A percentile compares a stretch with the other conserved stretches of the same genome.
phyloP scores from a whole-genome alignment of 495 filamentous ascomycete genomes.

The Talaromyces ruber region DNA sequence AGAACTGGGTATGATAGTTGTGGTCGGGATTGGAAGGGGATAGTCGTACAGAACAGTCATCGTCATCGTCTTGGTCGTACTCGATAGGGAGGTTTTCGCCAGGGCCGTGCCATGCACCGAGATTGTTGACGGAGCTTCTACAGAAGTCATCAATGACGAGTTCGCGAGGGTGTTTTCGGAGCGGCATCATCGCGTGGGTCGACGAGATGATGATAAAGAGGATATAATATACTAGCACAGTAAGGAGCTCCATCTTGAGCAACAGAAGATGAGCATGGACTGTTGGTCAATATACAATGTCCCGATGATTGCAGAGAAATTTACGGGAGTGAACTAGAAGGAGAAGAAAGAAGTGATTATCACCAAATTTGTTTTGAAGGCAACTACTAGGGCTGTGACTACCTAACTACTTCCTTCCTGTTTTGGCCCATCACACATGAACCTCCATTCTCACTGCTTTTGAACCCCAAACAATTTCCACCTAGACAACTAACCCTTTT shows the following conservation, averaged over 20 bases:
- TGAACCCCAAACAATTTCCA: not conserved
- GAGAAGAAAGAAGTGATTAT: not conserved
- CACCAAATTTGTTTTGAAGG: not conserved
- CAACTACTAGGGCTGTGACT: conserved; percentile 1
- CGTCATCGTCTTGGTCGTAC: conserved; percentile 25
- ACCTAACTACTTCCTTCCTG: not conserved
- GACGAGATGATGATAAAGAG: not conserved
- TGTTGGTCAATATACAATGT: not conserved
- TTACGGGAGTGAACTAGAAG: not conserved
- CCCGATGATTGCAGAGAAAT: not conserved
- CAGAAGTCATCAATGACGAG: conserved; percentile 64
- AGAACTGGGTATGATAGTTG: conserved; percentile 60
- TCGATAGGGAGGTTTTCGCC: conserved; percentile 51
- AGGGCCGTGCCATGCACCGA: conserved; percentile 64
- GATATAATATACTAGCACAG: conserved; percentile 1
- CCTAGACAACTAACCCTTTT: not conserved
- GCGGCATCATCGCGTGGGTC: not conserved
- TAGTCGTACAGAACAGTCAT: conserved; percentile 40
- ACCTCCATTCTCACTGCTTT: not conserved
- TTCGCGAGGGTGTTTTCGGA: not conserved
- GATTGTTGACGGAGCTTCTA: conserved; percentile 45
- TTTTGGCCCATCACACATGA: not conserved
- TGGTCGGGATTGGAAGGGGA: conserved; percentile 59
- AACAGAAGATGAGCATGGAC: not conserved
- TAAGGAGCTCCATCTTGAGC: conserved; percentile 1